A percentile compares a stretch with the other conserved stretches of the same genome.
Conservation (phyloP, 2,329 filamentous ascomycete genomes). For the Botrytis elliptica region DNA sequence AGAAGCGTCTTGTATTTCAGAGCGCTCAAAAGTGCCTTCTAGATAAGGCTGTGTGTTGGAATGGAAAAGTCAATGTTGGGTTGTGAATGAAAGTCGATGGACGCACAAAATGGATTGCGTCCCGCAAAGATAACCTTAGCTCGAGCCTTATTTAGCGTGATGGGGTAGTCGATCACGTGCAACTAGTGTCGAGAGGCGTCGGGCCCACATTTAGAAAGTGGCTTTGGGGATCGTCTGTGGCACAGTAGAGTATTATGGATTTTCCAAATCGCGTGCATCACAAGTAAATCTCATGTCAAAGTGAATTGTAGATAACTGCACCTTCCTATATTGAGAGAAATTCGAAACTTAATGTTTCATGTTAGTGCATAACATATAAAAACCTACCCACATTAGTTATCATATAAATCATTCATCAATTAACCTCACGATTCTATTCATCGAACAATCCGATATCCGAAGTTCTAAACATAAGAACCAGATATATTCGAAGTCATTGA, state of each 20-base stretch:
- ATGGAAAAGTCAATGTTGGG: not conserved
- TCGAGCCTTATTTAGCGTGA: not conserved
- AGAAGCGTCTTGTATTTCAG: not conserved
- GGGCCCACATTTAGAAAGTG: not conserved
- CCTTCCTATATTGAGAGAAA: not conserved
- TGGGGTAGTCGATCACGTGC: constrained; percentile 7
- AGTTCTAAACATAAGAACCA: not conserved
- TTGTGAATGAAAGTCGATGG: not conserved
- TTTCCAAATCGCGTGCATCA: not conserved
- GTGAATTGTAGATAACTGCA: not conserved
- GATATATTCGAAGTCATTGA: not conserved
- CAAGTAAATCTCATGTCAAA: not conserved
- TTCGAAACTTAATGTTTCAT: not conserved
- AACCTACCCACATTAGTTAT: not conserved
- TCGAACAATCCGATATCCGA: not conserved
- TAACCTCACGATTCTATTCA: not conserved
- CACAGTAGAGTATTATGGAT: not conserved
- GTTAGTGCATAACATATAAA: not conserved
- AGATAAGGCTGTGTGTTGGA: not conserved
- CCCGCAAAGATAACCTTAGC: constrained; percentile 8
- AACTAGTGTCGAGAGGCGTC: not conserved
- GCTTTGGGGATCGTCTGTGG: not conserved
- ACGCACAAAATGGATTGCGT: not conserved
- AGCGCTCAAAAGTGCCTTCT: not conserved
- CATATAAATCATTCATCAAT: not conserved